A percentile compares a stretch with the other conserved stretches of the same genome.
phyloP scores from a whole-genome alignment of 1,284 basidiomycete species.

The Prillingera fragicola region DNA sequence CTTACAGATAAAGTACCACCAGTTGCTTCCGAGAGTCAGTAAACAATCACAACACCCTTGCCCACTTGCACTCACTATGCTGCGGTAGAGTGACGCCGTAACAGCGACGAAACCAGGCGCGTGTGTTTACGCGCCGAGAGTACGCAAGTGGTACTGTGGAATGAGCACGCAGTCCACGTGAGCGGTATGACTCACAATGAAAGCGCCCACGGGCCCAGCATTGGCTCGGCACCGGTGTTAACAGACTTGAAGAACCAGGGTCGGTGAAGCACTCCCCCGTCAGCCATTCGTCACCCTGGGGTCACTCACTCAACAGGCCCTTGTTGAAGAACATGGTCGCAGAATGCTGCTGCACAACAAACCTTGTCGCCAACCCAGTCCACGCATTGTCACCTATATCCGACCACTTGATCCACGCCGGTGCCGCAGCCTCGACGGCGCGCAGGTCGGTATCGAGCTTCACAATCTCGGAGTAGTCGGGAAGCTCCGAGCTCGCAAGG shows the following conservation, averaged over 20 bases:
- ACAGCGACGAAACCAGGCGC: slow-evolving; percentile 15
- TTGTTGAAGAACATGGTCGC: slow-evolving; percentile 25
- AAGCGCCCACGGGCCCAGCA: slow-evolving; percentile 18
- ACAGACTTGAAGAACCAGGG: slow-evolving; percentile 25
- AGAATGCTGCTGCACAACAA: slow-evolving; percentile 23
- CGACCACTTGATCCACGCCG: slow-evolving; percentile 20
- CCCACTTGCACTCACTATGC: too few relatives aligned
- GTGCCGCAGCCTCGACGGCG: slow-evolving; percentile 14
- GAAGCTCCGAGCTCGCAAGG: slow-evolving; percentile 17
- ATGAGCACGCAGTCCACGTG: too few relatives aligned
- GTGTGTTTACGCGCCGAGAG: slow-evolving; percentile 23
- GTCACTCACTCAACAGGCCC: slow-evolving; percentile 17
- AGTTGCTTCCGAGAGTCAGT: too few relatives aligned
- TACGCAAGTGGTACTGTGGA: slow-evolving; percentile 23
- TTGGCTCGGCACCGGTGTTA: slow-evolving; percentile 14
- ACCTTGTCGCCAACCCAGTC: slow-evolving; percentile 8
- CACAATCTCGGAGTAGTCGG: slow-evolving; percentile 18
- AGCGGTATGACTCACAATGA: too few relatives aligned
- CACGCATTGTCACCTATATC: slow-evolving; percentile 15
- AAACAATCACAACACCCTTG: too few relatives aligned
- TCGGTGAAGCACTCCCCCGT: slow-evolving; percentile 17
- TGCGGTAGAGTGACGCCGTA: slow-evolving; percentile 11
- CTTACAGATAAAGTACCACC: slow-evolving; percentile 27
- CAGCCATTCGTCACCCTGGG: too few relatives aligned
- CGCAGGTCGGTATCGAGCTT: slow-evolving; percentile 22